Conservation (phyloP, 192 early-diverging fungal species). For the Phycomyces nitens region DNA sequence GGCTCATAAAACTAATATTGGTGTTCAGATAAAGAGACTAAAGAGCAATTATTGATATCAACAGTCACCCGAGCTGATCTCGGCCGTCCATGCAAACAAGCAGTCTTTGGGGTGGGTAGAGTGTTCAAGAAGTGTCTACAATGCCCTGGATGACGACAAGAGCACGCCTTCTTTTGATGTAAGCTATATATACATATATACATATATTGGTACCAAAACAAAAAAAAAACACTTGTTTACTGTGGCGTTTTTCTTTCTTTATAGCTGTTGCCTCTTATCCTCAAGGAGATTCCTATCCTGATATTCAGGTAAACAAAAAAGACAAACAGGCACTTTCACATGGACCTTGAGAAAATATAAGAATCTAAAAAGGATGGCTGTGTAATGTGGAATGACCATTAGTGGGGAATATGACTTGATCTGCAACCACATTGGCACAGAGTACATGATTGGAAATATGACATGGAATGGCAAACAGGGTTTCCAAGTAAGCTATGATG, state of each 20-base stretch:
- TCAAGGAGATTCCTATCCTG: conserved; percentile 52
- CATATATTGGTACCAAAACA: no score
- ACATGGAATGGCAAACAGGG: conserved; percentile 62
- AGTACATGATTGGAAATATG: conserved; percentile 62
- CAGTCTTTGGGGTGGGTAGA: conserved; percentile 55
- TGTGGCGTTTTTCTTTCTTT: neutral
- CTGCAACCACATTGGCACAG: conserved; percentile 72
- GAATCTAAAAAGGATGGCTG: no score
- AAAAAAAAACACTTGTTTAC: neutral
- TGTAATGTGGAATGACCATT: no score
- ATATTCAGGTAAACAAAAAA: conserved; percentile 58
- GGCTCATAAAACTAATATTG: no score
- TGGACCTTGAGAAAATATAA: conserved; percentile 1
- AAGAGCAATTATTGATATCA: neutral
- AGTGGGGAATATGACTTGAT: conserved; percentile 81
- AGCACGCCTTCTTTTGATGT: conserved; percentile 58
- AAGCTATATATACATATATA: no score
- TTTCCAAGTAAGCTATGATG: conserved; percentile 44
- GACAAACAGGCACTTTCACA: neutral
- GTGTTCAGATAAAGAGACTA: no score
- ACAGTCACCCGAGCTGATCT: conserved; percentile 48
- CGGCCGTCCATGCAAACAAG: conserved; percentile 51
- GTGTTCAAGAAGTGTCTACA: conserved; percentile 50
- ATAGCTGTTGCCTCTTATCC: conserved; percentile 61
- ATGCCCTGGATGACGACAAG: conserved; percentile 42